These are phyloP conservation scores for Echria macrotheca DNA, from an alignment of 495 filamentous ascomycete species.

Conservation along the genomic window DNA sequence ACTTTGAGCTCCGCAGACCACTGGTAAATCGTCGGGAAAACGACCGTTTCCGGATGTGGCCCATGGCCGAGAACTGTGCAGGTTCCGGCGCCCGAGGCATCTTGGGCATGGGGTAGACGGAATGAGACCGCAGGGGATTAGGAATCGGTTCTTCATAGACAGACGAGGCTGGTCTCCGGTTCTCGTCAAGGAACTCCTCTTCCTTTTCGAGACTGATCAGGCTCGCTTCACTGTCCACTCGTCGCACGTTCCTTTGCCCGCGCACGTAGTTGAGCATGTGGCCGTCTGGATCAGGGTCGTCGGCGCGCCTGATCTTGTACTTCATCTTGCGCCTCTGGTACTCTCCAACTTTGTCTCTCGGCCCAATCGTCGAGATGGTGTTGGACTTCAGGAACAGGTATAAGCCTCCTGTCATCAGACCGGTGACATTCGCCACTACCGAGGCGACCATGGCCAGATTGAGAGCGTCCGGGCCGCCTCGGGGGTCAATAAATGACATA, in stretches of 20 bases:
- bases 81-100: slow-evolving; percentile 28
- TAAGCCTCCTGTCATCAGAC: slow-evolving; percentile 42
- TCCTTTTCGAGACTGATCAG: slow-evolving; percentile 26
- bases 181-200: slow-evolving; percentile 17
- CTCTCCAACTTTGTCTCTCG: slow-evolving; percentile 36
- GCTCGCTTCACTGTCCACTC: slow-evolving; percentile 31
- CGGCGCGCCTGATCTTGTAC: slow-evolving; percentile 24
- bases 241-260: slow-evolving; percentile 20
- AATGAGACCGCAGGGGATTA: slow-evolving; percentile 31
- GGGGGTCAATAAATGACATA: slow-evolving; percentile 25
- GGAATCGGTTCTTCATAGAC: slow-evolving; percentile 16
- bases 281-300: slow-evolving; percentile 25
- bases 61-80: slow-evolving; percentile 21
- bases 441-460: slow-evolving; percentile 42
- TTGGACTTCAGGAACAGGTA: slow-evolving; percentile 46
- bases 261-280: slow-evolving; percentile 30
- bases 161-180: slow-evolving; percentile 11
- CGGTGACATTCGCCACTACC: slow-evolving; percentile 45
- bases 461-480: slow-evolving; percentile 19
- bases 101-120: slow-evolving; percentile 18
- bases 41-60: slow-evolving; percentile 34
- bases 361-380: slow-evolving; percentile 35
- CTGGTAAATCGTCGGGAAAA: slow-evolving; percentile 42
- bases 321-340: slow-evolving; percentile 34
- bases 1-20: slow-evolving; percentile 22